Conservation (phyloP, 1,284 basidiomycete species). For the Meira nashicola region DNA sequence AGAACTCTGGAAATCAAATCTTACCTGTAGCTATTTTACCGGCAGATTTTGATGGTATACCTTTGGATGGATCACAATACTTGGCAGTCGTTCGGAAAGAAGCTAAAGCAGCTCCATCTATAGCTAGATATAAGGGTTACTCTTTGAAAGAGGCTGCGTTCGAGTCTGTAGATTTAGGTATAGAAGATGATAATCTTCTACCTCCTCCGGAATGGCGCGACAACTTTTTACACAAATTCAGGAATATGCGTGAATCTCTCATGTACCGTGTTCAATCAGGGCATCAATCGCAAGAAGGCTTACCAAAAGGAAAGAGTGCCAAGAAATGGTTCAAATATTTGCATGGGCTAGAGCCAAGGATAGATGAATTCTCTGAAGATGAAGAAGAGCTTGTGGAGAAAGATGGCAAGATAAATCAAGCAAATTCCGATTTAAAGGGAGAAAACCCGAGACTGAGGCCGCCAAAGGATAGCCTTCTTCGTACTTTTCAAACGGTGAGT, state of each 20-base stretch:
- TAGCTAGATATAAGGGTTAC: constrained; percentile 15
- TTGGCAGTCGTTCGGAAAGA: constrained; percentile 41
- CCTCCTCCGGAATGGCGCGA: constrained; percentile 24
- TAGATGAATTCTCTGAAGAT: neutral
- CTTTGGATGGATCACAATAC: constrained; percentile 41
- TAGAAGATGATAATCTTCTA: constrained; percentile 11
- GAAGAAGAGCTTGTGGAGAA: constrained; percentile 1
- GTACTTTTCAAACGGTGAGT: neutral
- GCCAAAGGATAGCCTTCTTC: constrained; percentile 1
- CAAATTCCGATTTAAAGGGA: neutral
- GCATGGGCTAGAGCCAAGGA: neutral
- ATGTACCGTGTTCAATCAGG: neutral
- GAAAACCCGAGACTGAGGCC: neutral
- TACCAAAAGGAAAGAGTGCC: neutral
- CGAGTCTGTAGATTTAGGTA: neutral
- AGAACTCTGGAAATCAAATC: constrained; percentile 29
- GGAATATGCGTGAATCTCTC: constrained; percentile 14
- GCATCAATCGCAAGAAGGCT: no score
- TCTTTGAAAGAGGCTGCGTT: constrained; percentile 20
- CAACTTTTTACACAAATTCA: constrained; percentile 20
- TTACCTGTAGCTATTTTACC: constrained; percentile 40
- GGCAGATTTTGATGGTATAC: constrained; percentile 34
- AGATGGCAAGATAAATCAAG: neutral
- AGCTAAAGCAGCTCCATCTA: constrained; percentile 5
- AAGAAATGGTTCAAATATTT: constrained; percentile 8